Percentiles rank a stretch among this genome's conserved stretches.
These are phyloP conservation scores for Daldinia concentrica DNA, from an alignment of 495 filamentous ascomycete genomes.

Conservation along the genomic window DNA sequence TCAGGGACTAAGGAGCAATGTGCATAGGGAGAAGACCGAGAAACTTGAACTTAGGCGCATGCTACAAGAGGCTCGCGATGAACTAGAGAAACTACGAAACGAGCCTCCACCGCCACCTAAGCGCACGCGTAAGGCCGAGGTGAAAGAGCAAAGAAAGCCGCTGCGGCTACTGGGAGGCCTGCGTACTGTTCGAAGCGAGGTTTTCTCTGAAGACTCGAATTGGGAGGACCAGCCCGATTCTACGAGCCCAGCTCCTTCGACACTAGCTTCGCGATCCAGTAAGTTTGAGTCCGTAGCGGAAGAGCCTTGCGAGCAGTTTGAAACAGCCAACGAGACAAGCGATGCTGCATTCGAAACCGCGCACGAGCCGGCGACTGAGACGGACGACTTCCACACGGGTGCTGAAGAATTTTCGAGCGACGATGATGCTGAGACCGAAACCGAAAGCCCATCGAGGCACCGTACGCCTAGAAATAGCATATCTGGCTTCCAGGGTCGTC, in stretches of 20 bases:
- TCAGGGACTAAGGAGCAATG: slow-evolving; percentile 89
- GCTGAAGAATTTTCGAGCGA: slow-evolving; percentile 83
- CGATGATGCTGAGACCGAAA: slow-evolving; percentile 82
- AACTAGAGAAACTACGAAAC: slow-evolving; percentile 79
- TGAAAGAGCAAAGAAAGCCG: slow-evolving; percentile 79
- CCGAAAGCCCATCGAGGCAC: slow-evolving; percentile 68
- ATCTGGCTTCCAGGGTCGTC: slow-evolving; percentile 30
- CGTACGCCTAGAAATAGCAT: slow-evolving; percentile 53
- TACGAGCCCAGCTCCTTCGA: slow-evolving; percentile 43
- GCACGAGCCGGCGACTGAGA: slow-evolving; percentile 84
- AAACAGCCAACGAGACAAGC: slow-evolving; percentile 85
- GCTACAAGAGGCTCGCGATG: slow-evolving; percentile 94
- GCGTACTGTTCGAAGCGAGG: slow-evolving; percentile 77
- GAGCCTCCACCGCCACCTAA: slow-evolving; percentile 62
- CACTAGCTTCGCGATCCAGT: slow-evolving; percentile 45
- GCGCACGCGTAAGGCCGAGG: slow-evolving; percentile 76
- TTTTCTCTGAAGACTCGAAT: slow-evolving; percentile 78
- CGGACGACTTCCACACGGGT: slow-evolving; percentile 93
- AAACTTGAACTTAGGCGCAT: slow-evolving; percentile 95
- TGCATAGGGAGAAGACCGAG: slow-evolving; percentile 97
- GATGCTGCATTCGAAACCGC: slow-evolving; percentile 89
- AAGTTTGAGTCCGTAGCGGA: slow-evolving; percentile 41
- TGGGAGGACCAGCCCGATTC: slow-evolving; percentile 80
- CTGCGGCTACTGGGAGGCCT: slow-evolving; percentile 77
- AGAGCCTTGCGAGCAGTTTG: slow-evolving; percentile 70